Conservation (phyloP, 2,329 filamentous ascomycete genomes). For the Blastomyces gilchristii region DNA sequence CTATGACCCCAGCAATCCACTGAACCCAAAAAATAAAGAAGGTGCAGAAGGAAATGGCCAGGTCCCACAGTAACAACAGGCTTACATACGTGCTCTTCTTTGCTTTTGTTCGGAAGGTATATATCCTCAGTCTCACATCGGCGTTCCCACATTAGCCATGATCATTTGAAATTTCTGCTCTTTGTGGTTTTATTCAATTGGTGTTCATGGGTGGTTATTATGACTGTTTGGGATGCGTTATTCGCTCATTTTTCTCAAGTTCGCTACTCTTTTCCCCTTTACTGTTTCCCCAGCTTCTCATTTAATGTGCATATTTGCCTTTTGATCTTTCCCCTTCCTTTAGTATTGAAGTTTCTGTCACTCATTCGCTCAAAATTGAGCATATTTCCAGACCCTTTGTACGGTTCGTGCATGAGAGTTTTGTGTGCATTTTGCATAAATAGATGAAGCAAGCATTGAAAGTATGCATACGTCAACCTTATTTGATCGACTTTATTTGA, state of each 20-base stretch:
- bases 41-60: conserved; percentile 12
- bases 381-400: neutral
- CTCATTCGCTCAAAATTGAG: neutral
- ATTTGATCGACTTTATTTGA: neutral
- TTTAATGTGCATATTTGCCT: neutral
- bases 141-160: neutral
- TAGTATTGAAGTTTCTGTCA: neutral
- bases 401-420: neutral
- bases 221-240: neutral
- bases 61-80: neutral
- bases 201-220: neutral
- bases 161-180: neutral
- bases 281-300: neutral
- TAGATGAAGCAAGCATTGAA: neutral
- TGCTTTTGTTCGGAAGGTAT: conserved; percentile 1
- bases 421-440: neutral
- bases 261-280: neutral
- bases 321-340: neutral
- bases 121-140: neutral
- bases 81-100: conserved; percentile 4
- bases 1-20: conserved; percentile 59
- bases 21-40: conserved; percentile 31
- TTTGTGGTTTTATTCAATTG: neutral
- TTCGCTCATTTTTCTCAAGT: neutral
- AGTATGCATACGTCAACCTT: neutral